These are phyloP conservation scores for Diaporthe sp. DNA, from an alignment of 2,329 filamentous ascomycete species.

Conservation along the genomic window DNA sequence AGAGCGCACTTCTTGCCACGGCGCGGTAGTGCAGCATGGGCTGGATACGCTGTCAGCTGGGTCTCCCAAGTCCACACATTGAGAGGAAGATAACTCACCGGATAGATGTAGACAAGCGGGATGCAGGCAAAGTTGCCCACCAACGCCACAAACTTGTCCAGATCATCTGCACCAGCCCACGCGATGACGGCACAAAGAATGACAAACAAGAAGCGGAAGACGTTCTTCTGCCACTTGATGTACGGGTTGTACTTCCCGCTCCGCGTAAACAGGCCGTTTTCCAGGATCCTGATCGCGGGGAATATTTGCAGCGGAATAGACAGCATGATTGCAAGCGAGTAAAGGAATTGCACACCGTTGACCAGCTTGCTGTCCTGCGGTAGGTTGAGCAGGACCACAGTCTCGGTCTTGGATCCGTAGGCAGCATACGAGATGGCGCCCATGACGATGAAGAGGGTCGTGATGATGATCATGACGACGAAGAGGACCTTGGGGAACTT, in stretches of 20 bases:
- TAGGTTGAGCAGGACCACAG: slow-evolving; percentile 94
- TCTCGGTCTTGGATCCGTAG: slow-evolving; percentile 94
- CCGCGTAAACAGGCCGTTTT: slow-evolving; percentile 91
- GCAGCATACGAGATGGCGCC: slow-evolving; percentile 95
- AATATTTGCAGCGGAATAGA: slow-evolving; percentile 97
- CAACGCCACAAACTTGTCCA: slow-evolving; percentile 97
- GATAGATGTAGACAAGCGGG: slow-evolving; percentile 96
- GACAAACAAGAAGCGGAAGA: slow-evolving; percentile 94
- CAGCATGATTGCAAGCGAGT: slow-evolving; percentile 96
- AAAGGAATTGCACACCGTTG: slow-evolving; percentile 95
- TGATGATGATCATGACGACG: slow-evolving; percentile 95
- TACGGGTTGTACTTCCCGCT: slow-evolving; percentile 98
- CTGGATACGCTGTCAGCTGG: slow-evolving; percentile 59
- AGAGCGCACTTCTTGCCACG: slow-evolving; percentile 75
- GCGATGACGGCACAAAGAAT: slow-evolving; percentile 87
- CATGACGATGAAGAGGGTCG: slow-evolving; percentile 88
- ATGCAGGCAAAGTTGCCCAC: slow-evolving; percentile 99
- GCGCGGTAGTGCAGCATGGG: slow-evolving; percentile 89
- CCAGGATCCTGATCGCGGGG: slow-evolving; percentile 95
- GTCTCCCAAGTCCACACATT: neutral
- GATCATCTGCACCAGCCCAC: slow-evolving; percentile 90
- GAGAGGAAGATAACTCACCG: slow-evolving; percentile 69
- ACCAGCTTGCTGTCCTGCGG: slow-evolving; percentile 96
- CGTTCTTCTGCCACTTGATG: slow-evolving; percentile 99
- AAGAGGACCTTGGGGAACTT: slow-evolving; percentile 92